Evolutionary conservation across 164 flowering plant genomes (phyloP).

Genomic region (Aristolochia contorta): DNA sequence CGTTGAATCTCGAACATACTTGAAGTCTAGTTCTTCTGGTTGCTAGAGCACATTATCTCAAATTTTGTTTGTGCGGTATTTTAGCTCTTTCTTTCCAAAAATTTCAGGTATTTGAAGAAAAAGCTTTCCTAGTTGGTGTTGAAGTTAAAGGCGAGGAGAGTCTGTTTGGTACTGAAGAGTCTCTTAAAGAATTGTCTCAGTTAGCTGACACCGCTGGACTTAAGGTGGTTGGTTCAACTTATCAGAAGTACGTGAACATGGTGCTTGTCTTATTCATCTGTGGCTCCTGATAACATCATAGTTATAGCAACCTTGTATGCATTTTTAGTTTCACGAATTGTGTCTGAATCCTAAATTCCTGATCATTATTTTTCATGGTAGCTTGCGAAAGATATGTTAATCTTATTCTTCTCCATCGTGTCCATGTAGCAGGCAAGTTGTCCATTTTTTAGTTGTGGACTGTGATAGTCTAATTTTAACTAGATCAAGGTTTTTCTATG

Average conservation of each 20-base stretch:
- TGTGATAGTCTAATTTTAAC: no score
- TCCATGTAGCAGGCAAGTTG: background rate
- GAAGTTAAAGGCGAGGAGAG: constrained; percentile 43
- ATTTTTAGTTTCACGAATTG: background rate
- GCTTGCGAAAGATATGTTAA: background rate
- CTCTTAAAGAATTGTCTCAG: constrained; percentile 73
- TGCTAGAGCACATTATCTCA: background rate
- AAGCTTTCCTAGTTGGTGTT: constrained; percentile 77
- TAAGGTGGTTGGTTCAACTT: constrained; percentile 72
- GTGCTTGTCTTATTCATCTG: background rate
- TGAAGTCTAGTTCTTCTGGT: background rate
- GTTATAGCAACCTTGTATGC: background rate
- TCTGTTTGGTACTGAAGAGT: constrained; percentile 64
- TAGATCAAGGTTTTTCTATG: no score
- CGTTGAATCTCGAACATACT: background rate
- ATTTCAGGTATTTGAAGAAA: constrained; percentile 66
- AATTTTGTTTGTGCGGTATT: background rate
- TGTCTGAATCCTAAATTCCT: background rate
- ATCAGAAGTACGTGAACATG: constrained; percentile 62
- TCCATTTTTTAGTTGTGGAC: no score
- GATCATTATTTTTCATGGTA: background rate
- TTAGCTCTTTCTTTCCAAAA: background rate
- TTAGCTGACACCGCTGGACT: constrained; percentile 95
- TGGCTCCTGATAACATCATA: background rate
- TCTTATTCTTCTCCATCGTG: background rate